These are phyloP conservation scores for Carex myosuroides DNA, from an alignment of 176 grass and related monocot genomes.

Conservation along the genomic window DNA sequence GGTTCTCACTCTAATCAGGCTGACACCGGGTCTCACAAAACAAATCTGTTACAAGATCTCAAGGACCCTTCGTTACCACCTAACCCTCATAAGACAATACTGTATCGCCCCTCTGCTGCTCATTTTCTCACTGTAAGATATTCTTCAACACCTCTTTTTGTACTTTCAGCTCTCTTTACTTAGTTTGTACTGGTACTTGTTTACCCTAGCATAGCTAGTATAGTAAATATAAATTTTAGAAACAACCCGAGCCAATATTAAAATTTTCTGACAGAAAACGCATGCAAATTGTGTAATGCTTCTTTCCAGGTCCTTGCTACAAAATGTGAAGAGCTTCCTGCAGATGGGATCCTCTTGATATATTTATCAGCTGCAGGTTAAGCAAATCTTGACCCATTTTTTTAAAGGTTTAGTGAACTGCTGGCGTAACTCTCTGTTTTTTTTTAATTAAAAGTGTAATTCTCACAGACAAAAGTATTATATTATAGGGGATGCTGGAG, in stretches of 20 bases:
- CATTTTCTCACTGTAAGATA: slow-evolving; percentile 74
- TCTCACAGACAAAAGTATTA: slow-evolving; percentile 7
- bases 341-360: slow-evolving; percentile 69
- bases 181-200: background rate
- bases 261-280: background rate
- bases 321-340: slow-evolving; percentile 85
- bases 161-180: slow-evolving; percentile 3
- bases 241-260: background rate
- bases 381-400: slow-evolving; percentile 13
- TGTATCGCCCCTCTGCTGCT: slow-evolving; percentile 57
- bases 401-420: background rate
- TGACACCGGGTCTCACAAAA: slow-evolving; percentile 50
- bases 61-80: slow-evolving; percentile 70
- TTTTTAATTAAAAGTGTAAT: background rate
- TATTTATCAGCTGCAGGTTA: slow-evolving; percentile 91
- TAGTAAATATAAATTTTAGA: background rate
- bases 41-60: slow-evolving; percentile 67
- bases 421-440: background rate
- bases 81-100: slow-evolving; percentile 73
- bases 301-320: slow-evolving; percentile 73
- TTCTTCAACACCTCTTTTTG: slow-evolving; percentile 1
- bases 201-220: background rate
- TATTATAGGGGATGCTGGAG: slow-evolving; percentile 53
- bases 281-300: background rate
- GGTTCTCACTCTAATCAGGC: slow-evolving; percentile 35